Evolutionary conservation across 129 eudicot species (phyloP), one percentile per base, ranked within the genome.

Genomic region (Kitagawia praeruptora): DNA sequence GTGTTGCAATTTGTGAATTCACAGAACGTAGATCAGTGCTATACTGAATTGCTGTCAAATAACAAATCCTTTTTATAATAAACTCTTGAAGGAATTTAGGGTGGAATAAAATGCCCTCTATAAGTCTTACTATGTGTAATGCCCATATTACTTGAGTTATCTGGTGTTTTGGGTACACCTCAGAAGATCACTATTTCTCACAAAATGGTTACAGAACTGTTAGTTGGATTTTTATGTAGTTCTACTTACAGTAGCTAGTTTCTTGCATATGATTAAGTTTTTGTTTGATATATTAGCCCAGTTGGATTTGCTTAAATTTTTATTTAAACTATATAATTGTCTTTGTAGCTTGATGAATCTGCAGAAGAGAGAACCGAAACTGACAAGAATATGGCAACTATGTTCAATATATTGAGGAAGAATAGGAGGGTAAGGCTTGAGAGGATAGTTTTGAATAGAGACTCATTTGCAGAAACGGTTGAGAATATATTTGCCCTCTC

Each of bases 401-500:
- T 96, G 95, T 96, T 96, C 76, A 82, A 85, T 28, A 87, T 96
- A 19, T 75, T 96, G 75, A 88, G 90, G 89, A 90, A 75, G 85
- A 83, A 96, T 79, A 85, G 88, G 77, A 84, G 56, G 44, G 97
- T 79, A 40, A 85, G 84, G 85, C 90, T 96, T 81, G 98, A 96
- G 83, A 86, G 79, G 64, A 58, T 96, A 66, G 84, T 96, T n/a
- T 78, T 92, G 82, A 90, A 96, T 70, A 78, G 95, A 83, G 80
- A 28, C 14, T 96, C 96, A 11, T 96, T 96, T 80, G 91, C 99
- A 6, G 97, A 96, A 64, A 92, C 98, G 0, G 97, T 96, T 21
- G 99, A 96, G 83, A 96, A 96, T 78, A 80, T 96, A 23, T 96
- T 96, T 87, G 91, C 99, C 3, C 70, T 96, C 73, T 96, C 99